These are phyloP conservation scores for Vachellia pachyceras DNA, from an alignment of 306 rosid species.

Conservation along the genomic window DNA sequence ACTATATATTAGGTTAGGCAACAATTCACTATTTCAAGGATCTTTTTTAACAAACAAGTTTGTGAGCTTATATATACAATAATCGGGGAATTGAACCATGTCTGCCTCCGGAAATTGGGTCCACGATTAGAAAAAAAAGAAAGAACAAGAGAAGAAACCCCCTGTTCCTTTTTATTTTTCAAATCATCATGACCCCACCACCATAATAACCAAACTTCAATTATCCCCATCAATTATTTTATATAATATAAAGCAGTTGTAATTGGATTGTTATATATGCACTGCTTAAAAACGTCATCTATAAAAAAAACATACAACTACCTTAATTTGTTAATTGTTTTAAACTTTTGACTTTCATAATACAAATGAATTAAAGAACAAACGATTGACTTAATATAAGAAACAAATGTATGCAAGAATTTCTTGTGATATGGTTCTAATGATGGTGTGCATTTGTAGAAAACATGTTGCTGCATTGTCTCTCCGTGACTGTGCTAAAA, in stretches of 20 bases:
- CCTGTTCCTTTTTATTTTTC: neutral
- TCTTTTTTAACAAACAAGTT: too few species aligned
- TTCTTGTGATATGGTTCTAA: neutral
- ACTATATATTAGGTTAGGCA: neutral
- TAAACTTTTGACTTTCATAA: neutral
- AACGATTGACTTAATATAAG: neutral
- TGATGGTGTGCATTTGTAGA: constrained; percentile 32
- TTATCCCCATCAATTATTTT: neutral
- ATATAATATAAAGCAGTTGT: neutral
- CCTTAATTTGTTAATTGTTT: neutral
- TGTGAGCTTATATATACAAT: too few species aligned
- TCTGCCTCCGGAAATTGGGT: neutral
- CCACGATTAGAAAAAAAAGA: neutral
- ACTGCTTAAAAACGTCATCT: neutral
- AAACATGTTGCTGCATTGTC: constrained; percentile 32
- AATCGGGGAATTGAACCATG: neutral
- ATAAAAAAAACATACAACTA: neutral
- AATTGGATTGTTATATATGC: too few species aligned
- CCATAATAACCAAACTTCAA: constrained; percentile 13
- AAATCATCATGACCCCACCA: constrained; percentile 31
- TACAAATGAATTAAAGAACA: neutral
- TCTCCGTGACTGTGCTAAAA: constrained; percentile 47
- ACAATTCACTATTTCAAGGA: too few species aligned
- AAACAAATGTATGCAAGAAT: neutral
- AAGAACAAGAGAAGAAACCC: neutral